Percentiles rank a stretch among this genome's conserved stretches.
These are phyloP conservation scores for Talaromyces sp. DNA, from an alignment of 2,329 filamentous ascomycete species.

Conservation along the genomic window DNA sequence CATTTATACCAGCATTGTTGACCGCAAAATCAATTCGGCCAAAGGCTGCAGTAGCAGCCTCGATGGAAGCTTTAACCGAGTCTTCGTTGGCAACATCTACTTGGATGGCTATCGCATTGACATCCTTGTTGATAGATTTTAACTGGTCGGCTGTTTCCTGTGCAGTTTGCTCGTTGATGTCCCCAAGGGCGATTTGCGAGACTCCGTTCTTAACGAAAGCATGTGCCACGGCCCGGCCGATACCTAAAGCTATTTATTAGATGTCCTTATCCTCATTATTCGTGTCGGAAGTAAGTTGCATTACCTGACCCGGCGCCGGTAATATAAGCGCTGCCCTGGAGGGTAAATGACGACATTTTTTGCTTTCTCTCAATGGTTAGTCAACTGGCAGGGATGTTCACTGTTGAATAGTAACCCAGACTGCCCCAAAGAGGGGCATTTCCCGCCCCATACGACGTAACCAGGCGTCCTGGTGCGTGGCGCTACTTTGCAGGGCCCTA, in stretches of 20 bases:
- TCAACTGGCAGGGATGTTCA: neutral
- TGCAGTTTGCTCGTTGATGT: neutral
- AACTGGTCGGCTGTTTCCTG: neutral
- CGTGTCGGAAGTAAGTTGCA: neutral
- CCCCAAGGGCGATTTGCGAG: neutral
- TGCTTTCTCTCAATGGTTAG: neutral
- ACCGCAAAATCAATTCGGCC: neutral
- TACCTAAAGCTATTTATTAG: neutral
- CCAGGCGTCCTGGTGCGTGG: neutral
- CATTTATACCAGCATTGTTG: constrained; percentile 49
- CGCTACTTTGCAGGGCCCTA: neutral
- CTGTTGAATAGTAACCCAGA: neutral
- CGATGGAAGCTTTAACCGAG: neutral
- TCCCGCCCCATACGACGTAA: neutral
- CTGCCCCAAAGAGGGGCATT: neutral
- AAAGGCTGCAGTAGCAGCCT: neutral
- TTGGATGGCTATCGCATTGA: neutral
- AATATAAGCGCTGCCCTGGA: neutral
- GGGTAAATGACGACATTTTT: neutral
- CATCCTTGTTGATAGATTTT: neutral
- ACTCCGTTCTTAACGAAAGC: neutral
- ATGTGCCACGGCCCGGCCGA: neutral
- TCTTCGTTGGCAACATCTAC: neutral
- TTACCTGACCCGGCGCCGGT: neutral
- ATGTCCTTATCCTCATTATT: neutral